Evolutionary conservation across 2,329 filamentous ascomycete genomes (phyloP).

Genomic region (Graphilbum sp.): DNA sequence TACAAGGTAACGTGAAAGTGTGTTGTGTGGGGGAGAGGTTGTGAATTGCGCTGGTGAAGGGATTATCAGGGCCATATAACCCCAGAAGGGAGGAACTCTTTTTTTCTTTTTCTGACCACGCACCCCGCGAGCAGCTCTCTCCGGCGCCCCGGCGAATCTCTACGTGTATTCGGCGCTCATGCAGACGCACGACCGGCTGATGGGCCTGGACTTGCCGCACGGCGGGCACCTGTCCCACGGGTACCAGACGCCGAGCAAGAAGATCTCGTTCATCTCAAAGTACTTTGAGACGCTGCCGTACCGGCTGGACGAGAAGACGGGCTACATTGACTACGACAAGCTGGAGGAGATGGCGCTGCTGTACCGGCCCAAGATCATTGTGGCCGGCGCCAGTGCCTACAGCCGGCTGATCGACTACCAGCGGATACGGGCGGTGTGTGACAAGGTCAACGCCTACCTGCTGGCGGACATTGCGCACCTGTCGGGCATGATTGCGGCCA

Average conservation of each 20-base stretch:
- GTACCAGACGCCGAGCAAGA: slow-evolving; percentile 85
- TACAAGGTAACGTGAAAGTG: slow-evolving; percentile 74
- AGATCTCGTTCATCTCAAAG: slow-evolving; percentile 96
- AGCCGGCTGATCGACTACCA: slow-evolving; percentile 91
- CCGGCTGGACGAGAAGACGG: slow-evolving; percentile 75
- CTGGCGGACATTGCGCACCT: slow-evolving; percentile 96
- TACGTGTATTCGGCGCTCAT: slow-evolving; percentile 94
- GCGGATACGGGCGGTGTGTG: slow-evolving; percentile 76
- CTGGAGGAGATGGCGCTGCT: slow-evolving; percentile 74
- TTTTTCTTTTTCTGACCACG: too few relatives aligned
- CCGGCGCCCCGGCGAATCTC: slow-evolving; percentile 57
- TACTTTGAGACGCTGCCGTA: slow-evolving; percentile 99
- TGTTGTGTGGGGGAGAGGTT: slow-evolving; percentile 13
- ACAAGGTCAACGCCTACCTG: slow-evolving; percentile 85
- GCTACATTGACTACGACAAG: slow-evolving; percentile 86
- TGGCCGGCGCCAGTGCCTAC: slow-evolving; percentile 91
- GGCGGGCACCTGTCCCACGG: slow-evolving; percentile 93
- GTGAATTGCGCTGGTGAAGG: too few relatives aligned
- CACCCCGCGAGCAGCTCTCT: slow-evolving; percentile 61
- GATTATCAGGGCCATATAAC: too few relatives aligned
- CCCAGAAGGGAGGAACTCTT: too few relatives aligned
- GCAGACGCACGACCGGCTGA: slow-evolving; percentile 82
- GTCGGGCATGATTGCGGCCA: slow-evolving; percentile 81
- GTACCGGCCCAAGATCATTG: slow-evolving; percentile 90
- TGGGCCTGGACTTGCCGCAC: slow-evolving; percentile 93